Evolutionary conservation across 2,329 filamentous ascomycete species (phyloP).

Genomic region (Colletotrichum tropicale): DNA sequence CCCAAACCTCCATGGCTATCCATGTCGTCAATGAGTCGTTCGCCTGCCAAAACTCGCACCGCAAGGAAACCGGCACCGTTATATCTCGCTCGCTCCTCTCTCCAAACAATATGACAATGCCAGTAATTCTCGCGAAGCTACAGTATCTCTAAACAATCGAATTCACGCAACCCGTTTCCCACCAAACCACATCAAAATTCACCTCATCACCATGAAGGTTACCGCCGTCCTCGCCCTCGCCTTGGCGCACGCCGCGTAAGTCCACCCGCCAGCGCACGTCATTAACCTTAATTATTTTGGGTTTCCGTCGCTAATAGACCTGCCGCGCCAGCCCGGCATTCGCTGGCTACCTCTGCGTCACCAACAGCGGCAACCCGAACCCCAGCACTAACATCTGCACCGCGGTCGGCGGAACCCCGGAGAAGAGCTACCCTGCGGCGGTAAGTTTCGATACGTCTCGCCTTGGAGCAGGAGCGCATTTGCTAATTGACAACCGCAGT

Average conservation of each 20-base stretch:
- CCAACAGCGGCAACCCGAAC: neutral
- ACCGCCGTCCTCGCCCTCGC: neutral
- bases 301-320: neutral
- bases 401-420: neutral
- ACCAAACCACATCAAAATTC: neutral
- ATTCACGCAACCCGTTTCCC: too few species aligned
- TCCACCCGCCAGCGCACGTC: neutral
- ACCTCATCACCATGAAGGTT: neutral
- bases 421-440: neutral
- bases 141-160: neutral
- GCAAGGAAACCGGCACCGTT: neutral
- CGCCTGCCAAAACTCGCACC: neutral
- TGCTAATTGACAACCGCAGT: neutral
- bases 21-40: neutral
- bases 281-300: neutral
- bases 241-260: neutral
- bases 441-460: neutral
- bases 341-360: neutral
- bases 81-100: neutral
- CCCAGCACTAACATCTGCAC: neutral
- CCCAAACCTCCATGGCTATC: neutral
- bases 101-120: fast-evolving
- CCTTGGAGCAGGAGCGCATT: too few species aligned
- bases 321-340: neutral
- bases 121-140: fast-evolving